phyloP scores from a whole-genome alignment of 2,329 filamentous ascomycete genomes.

The Exophiala sp. region DNA sequence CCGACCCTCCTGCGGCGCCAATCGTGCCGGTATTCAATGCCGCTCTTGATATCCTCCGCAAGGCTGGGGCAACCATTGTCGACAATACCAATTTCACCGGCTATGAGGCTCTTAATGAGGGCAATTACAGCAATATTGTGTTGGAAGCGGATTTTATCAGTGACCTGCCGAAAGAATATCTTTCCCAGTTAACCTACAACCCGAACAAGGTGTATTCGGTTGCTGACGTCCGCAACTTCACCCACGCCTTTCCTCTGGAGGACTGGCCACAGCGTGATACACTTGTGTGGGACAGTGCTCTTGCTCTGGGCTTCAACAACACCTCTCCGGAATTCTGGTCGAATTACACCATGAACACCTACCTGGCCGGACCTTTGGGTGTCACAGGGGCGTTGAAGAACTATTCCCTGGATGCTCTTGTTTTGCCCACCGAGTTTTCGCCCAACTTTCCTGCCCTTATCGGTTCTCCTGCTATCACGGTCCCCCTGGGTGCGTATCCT shows the following conservation, averaged over 20 bases:
- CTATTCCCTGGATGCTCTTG: slow-evolving; percentile 55
- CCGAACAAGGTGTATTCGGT: slow-evolving; percentile 51
- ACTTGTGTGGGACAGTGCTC: slow-evolving; percentile 48
- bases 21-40: slow-evolving; percentile 51
- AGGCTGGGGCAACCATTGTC: slow-evolving; percentile 56
- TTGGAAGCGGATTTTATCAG: slow-evolving; percentile 55
- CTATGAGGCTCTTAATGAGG: slow-evolving; percentile 36
- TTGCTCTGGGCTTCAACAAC: slow-evolving; percentile 54
- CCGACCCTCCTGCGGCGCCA: slow-evolving; percentile 34
- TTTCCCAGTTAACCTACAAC: slow-evolving; percentile 52
- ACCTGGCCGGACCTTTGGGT: slow-evolving; percentile 54
- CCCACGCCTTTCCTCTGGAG: slow-evolving; percentile 49
- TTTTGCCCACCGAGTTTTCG: slow-evolving; percentile 52
- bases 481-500: slow-evolving; percentile 56
- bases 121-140: slow-evolving; percentile 38
- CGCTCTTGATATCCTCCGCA: slow-evolving; percentile 48
- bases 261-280: slow-evolving; percentile 59
- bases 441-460: slow-evolving; percentile 49
- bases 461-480: slow-evolving; percentile 56
- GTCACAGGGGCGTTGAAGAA: slow-evolving; percentile 55
- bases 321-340: slow-evolving; percentile 53
- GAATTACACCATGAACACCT: slow-evolving; percentile 49
- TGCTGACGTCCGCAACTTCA: slow-evolving; percentile 51
- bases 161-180: slow-evolving; percentile 53
- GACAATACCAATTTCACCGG: slow-evolving; percentile 56